These are phyloP conservation scores for Diaporthe destruens DNA, from an alignment of 2,329 filamentous ascomycete genomes.

Conservation along the genomic window DNA sequence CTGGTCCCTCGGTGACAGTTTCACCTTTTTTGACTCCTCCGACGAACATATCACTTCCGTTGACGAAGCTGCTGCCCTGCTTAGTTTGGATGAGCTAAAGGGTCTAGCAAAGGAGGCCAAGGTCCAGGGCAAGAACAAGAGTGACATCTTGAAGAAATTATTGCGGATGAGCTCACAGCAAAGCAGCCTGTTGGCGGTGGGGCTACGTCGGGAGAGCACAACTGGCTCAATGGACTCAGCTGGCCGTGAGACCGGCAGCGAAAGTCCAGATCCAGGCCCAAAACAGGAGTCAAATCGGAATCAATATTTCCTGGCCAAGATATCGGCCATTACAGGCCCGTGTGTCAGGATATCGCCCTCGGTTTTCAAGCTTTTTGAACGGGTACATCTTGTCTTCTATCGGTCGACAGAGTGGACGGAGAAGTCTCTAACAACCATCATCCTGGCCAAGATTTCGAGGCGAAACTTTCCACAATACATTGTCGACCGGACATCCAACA, in stretches of 20 bases:
- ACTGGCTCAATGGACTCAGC: conserved; percentile 65
- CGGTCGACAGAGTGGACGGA: conserved; percentile 97
- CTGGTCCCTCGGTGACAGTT: conserved; percentile 64
- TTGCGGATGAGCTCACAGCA: conserved; percentile 81
- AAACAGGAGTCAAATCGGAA: conserved; percentile 72
- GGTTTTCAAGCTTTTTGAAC: conserved; percentile 86
- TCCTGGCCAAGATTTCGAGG: conserved; percentile 88
- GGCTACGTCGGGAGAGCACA: conserved; percentile 74
- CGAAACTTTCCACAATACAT: conserved; percentile 92
- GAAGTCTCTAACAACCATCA: conserved; percentile 94
- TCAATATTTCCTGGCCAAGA: conserved; percentile 81
- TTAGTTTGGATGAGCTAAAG: conserved; percentile 92
- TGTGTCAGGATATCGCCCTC: conserved; percentile 84
- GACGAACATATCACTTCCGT: conserved; percentile 79
- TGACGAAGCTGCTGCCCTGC: conserved; percentile 84
- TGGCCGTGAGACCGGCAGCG: conserved; percentile 53
- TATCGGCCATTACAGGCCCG: conserved; percentile 81
- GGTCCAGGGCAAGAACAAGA: conserved; percentile 88
- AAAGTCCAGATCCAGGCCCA: conserved; percentile 46
- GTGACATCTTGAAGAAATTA: conserved; percentile 80
- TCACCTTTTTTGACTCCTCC: conserved; percentile 85
- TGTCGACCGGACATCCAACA: conserved; percentile 88
- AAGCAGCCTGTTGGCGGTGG: conserved; percentile 77
- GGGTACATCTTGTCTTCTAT: conserved; percentile 96
- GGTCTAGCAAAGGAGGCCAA: conserved; percentile 86